These are phyloP conservation scores for Penicilliopsis zonata DNA, from an alignment of 495 filamentous ascomycete species.

Conservation along the genomic window DNA sequence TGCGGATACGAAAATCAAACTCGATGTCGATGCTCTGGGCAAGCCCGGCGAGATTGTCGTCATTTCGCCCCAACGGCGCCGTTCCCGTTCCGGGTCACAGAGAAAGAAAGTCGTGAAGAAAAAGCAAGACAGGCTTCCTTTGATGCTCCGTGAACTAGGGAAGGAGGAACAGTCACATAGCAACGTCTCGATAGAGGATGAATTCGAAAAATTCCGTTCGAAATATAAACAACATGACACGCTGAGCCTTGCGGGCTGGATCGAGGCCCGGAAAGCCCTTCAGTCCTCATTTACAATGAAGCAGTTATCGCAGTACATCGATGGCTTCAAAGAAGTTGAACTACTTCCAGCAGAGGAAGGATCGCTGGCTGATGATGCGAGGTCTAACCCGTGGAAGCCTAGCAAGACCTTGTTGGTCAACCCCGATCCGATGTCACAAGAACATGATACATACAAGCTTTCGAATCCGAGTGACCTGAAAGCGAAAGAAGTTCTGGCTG, in stretches of 20 bases:
- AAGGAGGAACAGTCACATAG: conserved; percentile 6
- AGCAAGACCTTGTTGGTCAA: conserved; percentile 16
- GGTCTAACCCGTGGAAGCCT: conserved; percentile 15
- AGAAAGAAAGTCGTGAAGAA: conserved; percentile 1
- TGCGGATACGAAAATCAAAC: conserved; percentile 3
- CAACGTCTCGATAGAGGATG: conserved; percentile 3
- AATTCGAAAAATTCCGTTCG: conserved; percentile 15
- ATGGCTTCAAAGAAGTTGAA: not conserved
- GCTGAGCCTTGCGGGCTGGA: conserved; percentile 14
- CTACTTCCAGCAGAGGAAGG: not conserved
- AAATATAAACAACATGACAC: conserved; percentile 10
- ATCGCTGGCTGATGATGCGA: not conserved
- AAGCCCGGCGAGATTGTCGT: conserved; percentile 31
- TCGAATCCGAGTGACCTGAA: conserved; percentile 9
- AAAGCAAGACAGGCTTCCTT: conserved; percentile 7
- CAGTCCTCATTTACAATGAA: conserved; percentile 19
- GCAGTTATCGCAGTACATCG: conserved; percentile 23
- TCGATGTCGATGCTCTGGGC: conserved; percentile 26
- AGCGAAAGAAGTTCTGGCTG: conserved; percentile 21
- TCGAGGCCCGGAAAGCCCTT: conserved; percentile 14
- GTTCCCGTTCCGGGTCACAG: conserved; percentile 4
- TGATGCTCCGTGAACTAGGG: conserved; percentile 19
- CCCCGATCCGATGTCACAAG: conserved; percentile 1
- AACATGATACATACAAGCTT: conserved; percentile 6
- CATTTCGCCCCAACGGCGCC: conserved; percentile 11